Evolutionary conservation across 2,329 filamentous ascomycete species (phyloP).

Genomic region (Lojkania enalia): DNA sequence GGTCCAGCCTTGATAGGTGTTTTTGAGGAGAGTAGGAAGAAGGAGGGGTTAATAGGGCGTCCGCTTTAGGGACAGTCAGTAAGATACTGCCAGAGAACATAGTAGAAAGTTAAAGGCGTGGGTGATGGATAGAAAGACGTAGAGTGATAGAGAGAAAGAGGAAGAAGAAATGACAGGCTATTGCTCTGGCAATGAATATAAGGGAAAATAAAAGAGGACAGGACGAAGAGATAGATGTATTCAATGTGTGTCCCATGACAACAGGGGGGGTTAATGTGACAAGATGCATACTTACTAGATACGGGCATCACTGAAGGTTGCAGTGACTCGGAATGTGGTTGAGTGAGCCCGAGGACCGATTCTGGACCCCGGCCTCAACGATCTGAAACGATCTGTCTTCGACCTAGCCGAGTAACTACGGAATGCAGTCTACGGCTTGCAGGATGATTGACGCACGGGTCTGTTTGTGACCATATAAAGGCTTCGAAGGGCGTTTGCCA

Average conservation of each 20-base stretch:
- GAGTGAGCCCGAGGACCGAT: slow-evolving; percentile 37
- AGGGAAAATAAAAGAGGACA: slow-evolving; percentile 16
- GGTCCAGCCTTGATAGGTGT: slow-evolving; percentile 43
- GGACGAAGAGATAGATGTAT: slow-evolving; percentile 7
- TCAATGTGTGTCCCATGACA: slow-evolving; percentile 36
- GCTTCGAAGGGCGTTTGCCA: slow-evolving; percentile 37
- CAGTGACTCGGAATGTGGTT: slow-evolving; percentile 42
- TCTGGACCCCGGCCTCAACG: slow-evolving; percentile 38
- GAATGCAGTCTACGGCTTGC: slow-evolving; percentile 36
- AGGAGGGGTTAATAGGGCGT: slow-evolving; percentile 47
- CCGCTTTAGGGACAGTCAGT: slow-evolving; percentile 48
- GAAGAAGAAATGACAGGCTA: slow-evolving; percentile 5
- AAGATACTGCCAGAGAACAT: slow-evolving; percentile 41
- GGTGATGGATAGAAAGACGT: slow-evolving; percentile 5
- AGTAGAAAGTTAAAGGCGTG: slow-evolving; percentile 21
- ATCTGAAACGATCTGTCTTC: slow-evolving; percentile 45
- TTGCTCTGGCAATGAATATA: slow-evolving; percentile 37
- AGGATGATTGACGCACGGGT: slow-evolving; percentile 44
- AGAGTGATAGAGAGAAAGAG: slow-evolving; percentile 7
- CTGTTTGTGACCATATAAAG: slow-evolving; percentile 44
- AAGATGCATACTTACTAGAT: slow-evolving; percentile 44
- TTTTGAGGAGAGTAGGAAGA: slow-evolving; percentile 47
- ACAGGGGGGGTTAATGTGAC: slow-evolving; percentile 32
- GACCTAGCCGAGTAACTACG: slow-evolving; percentile 40
- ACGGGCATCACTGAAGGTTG: slow-evolving; percentile 46